A percentile compares a stretch with the other conserved stretches of the same genome.
Conservation (phyloP, 169 alveolate genomes). For the Toxoplasma gondii region DNA sequence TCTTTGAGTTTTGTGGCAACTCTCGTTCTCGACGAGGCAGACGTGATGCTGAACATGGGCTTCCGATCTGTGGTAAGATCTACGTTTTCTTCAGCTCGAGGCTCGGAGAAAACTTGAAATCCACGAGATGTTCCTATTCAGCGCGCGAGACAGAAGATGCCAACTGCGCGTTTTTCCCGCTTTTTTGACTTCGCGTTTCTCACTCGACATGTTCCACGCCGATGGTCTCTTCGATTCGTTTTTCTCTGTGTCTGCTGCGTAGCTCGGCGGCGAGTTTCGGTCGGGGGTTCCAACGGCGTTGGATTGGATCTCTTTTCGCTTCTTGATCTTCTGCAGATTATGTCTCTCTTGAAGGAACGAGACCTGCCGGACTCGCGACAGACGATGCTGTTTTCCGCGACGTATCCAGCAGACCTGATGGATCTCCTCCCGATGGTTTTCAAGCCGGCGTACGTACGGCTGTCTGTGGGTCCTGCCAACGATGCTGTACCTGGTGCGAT, state of each 20-base stretch:
- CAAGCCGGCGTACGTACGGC: constrained; percentile 11
- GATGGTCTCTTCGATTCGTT: too few species aligned
- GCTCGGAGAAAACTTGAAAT: too few species aligned
- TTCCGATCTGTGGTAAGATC: constrained; percentile 90
- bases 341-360: neutral
- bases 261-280: too few species aligned
- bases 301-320: neutral
- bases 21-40: constrained; percentile 98
- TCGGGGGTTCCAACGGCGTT: too few species aligned
- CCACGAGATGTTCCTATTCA: too few species aligned
- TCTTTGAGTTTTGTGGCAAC: constrained; percentile 73
- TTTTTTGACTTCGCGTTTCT: too few species aligned
- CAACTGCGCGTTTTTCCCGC: too few species aligned
- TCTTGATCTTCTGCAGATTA: neutral
- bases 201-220: too few species aligned
- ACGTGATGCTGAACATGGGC: constrained; percentile 97
- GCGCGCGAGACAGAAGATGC: too few species aligned
- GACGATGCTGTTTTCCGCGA: constrained; percentile 45
- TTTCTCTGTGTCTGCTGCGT: too few species aligned
- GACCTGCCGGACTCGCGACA: constrained; percentile 46
- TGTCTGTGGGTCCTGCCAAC: constrained; percentile 29
- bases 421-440: neutral
- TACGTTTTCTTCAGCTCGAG: neutral
- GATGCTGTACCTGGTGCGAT: neutral
- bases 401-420: constrained; percentile 2